Base-by-base conservation (phyloP, 768 basidiomycete genomes). In the Boletus tylopilopsis region DNA sequence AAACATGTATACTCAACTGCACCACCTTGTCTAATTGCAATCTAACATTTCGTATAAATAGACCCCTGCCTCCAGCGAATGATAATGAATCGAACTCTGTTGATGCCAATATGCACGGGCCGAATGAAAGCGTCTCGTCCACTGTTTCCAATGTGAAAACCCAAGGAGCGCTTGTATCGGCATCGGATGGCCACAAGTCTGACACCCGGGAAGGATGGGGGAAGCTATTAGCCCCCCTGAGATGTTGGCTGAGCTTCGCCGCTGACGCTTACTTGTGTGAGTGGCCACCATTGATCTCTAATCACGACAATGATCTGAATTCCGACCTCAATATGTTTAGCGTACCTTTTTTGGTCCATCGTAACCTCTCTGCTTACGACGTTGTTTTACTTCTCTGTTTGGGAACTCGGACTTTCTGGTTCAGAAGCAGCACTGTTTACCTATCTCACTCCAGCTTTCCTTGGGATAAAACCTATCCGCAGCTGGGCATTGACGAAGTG, bases 321-420 rank as follows among this genome's bases (percentile, higher is more conserved):
- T 40, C 10, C 19, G 19, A 36, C 16, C 18, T 6, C 35, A 9
- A 5, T 3, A 12, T 24, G 24, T 25, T 42, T 48, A 90, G 88
- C 86, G 5, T 90, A 84, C 61, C 71, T 87, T 16, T 90, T 85
- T 66, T 91, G 88, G 87, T 87, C 90, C 1, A 76, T 89, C 41
- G 82, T 88, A 64, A 94, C 92, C 2, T 77, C 82, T 4, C 79
- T 93, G 18, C 78, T 85, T 6, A 84, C 86, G 1, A 82, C 87
- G 4, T 73, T 94, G 4, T 94, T 94, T 72, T 94, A 94, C 69
- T 94, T 91, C 71, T 92, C 89, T 22, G 82, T 95, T 18, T 94
- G 92, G 92, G 79, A 90, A 62, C 82, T 94, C 16, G 90, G 87
- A 23, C 76, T 94, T 25, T 81, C 87, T 11, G 93, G 93, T 5